These are phyloP conservation scores for Talaromyces liani DNA, from an alignment of 495 filamentous ascomycete genomes.

Conservation along the genomic window DNA sequence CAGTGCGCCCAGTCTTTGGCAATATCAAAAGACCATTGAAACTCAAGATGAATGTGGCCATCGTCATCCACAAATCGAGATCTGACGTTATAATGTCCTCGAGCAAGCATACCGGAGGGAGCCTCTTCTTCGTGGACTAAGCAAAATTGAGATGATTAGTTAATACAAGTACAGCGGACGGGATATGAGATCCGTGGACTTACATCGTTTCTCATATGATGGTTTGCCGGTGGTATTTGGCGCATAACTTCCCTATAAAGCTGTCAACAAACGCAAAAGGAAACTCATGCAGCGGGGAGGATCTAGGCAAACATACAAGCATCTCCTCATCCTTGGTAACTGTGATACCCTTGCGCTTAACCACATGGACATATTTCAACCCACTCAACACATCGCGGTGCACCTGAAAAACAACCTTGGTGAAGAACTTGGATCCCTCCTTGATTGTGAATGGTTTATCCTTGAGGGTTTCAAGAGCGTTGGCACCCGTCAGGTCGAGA, in stretches of 20 bases:
- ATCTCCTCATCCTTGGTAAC: slow-evolving; percentile 92
- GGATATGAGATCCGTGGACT: slow-evolving; percentile 30
- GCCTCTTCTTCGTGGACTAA: slow-evolving; percentile 84
- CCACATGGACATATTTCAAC: slow-evolving; percentile 87
- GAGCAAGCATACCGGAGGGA: slow-evolving; percentile 77
- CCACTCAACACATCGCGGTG: slow-evolving; percentile 92
- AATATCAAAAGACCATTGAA: slow-evolving; percentile 93
- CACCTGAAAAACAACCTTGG: slow-evolving; percentile 88
- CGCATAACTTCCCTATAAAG: slow-evolving; percentile 67
- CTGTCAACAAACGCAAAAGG: not conserved
- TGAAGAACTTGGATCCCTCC: slow-evolving; percentile 84
- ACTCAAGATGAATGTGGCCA: slow-evolving; percentile 72
- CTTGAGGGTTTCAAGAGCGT: slow-evolving; percentile 8
- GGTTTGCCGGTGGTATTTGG: slow-evolving; percentile 82
- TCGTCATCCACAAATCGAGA: slow-evolving; percentile 93
- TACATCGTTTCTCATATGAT: slow-evolving; percentile 84
- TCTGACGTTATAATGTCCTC: slow-evolving; percentile 77
- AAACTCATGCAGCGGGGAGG: not conserved
- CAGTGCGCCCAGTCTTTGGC: slow-evolving; percentile 70
- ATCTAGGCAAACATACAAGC: slow-evolving; percentile 56
- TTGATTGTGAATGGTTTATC: slow-evolving; percentile 85
- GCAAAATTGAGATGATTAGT: not conserved
- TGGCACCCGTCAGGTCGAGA: slow-evolving; percentile 60
- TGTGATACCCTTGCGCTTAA: slow-evolving; percentile 77
- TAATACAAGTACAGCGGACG: no score